Base-by-base conservation (phyloP, 352 stramenopile species). In the Pythium brassicae region DNA sequence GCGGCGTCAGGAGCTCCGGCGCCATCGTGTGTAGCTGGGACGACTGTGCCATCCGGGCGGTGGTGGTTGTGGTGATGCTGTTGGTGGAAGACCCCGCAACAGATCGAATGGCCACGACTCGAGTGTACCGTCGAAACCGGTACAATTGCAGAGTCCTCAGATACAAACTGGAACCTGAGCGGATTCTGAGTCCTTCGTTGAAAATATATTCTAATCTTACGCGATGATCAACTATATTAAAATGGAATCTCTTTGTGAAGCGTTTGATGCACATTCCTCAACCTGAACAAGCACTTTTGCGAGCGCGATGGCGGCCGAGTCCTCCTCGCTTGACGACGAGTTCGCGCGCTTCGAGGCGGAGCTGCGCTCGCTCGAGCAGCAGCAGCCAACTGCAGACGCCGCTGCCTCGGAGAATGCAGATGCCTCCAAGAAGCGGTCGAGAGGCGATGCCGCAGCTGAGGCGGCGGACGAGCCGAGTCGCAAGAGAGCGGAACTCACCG, bases 271-370 rank as follows among this genome's bases (percentile, higher is more conserved):
- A 8, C 6, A n/a, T 2, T 43, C 14, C 14, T n/a, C 37, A n/a
- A 2, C 2, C 14, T n/a, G 6, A n/a, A 20, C 6, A 19, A 7
- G 17, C 37, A 22, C 22, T 12, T 15, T 7, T 49, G 4, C 25
- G 14, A 46, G 14, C 19, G 22, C 14, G 2, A 20, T 2, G 19
- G n/a, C 3, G 11, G 8, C 17, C 12, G 9, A n/a, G 44, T 17
- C 26, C 4, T n/a, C 27, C 35, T 15, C 4, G 45, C 52, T 92
- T 55, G 84, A 94, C 58, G 83, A 90, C 52, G 82, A 90, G 68
- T 86, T 94, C 53, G 84, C 84, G 53, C 83, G 65, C 48, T 94
- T 94, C 55, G 76, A 92, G 62, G 84, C 80, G 19, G 84, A 94
- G 53, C 68, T 94, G n/a, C 71, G 85, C 68, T 83, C 80, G 40